Conservation (phyloP, 2,329 filamentous ascomycete genomes). For the Beauveria rudraprayagi region DNA sequence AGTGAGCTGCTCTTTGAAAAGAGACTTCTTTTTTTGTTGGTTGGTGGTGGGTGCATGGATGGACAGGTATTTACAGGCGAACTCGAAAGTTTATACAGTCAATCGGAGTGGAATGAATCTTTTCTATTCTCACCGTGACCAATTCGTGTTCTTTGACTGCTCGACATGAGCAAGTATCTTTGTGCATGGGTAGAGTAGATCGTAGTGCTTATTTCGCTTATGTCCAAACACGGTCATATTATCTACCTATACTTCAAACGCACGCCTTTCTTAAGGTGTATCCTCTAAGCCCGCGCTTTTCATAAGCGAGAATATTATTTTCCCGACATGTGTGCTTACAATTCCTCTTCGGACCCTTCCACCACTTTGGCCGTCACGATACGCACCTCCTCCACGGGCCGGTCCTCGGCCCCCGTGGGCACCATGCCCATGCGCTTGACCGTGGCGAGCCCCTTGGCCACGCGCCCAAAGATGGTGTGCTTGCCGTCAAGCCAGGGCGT, state of each 20-base stretch:
- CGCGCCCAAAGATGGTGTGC: constrained; percentile 91
- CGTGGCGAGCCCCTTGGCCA: constrained; percentile 74
- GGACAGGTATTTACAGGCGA: neutral
- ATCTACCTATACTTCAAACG: too few relatives aligned
- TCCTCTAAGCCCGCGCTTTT: too few relatives aligned
- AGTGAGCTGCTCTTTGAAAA: neutral
- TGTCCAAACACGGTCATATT: neutral
- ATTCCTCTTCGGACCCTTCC: constrained; percentile 34
- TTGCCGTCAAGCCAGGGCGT: constrained; percentile 96
- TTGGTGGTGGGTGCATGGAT: constrained; percentile 5
- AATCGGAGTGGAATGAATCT: constrained; percentile 7
- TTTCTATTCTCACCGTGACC: neutral
- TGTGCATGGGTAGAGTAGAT: neutral
- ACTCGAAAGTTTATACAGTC: constrained; percentile 7
- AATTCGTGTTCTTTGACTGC: neutral
- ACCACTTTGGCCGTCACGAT: constrained; percentile 66
- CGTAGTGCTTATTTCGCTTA: too few relatives aligned
- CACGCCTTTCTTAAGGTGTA: too few relatives aligned
- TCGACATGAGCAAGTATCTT: neutral
- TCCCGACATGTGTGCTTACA: neutral
- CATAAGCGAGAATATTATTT: too few relatives aligned
- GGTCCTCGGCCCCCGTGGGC: constrained; percentile 72
- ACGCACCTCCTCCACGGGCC: constrained; percentile 73
- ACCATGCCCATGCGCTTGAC: constrained; percentile 84
- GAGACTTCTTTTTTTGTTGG: neutral